Evolutionary conservation across 306 rosid genomes (phyloP), one percentile per base, ranked within the genome.

Genomic region (Fragaria vesca): DNA sequence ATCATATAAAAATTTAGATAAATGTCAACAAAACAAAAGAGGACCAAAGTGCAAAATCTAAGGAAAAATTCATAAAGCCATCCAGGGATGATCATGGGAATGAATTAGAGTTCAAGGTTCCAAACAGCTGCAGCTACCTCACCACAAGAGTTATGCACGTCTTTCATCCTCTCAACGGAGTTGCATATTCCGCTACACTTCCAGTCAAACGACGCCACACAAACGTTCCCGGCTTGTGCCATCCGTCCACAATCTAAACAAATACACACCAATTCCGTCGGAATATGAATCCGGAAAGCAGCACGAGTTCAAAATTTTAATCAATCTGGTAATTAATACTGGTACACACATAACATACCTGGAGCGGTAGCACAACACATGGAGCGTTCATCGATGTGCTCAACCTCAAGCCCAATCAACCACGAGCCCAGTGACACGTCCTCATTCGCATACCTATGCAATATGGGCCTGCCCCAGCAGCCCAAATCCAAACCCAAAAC

Each of bases 161-260:
- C 85, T 67, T 81, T 92, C 97, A 94, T 92, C 72, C 87, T 89
- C 45, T 90, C 95, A 38, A 88, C 97, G 0, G 98, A 92, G 51
- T 89, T 83, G 63, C 97, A 92, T 18, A 94, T 84, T 2, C 98
- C 98, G 79, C 97, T 94, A 83, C 98, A 94, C 24, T 89, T 81
- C 98, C 98, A 94, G 85, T 94, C 98, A 79, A 87, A 92, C 11
- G 98, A 88, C 0, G 97, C 98, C 88, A 82, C 97, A 45, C 98
- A 94, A 50, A 89, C 69, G 21, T 83, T 94, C 47, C 98, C 95
- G 1, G 83, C 84, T 71, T 78, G 78, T 11, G 93, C 91, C 78
- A 88, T 94, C 96, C 91, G 78, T 58, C 85, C 91, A 51, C 97
- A 94, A 58, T 93, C 98, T 93, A 52, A 8, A 28, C 12, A 16